Conservation (phyloP, 371 early-diverging fungal species). For the Mucor mucedo region DNA sequence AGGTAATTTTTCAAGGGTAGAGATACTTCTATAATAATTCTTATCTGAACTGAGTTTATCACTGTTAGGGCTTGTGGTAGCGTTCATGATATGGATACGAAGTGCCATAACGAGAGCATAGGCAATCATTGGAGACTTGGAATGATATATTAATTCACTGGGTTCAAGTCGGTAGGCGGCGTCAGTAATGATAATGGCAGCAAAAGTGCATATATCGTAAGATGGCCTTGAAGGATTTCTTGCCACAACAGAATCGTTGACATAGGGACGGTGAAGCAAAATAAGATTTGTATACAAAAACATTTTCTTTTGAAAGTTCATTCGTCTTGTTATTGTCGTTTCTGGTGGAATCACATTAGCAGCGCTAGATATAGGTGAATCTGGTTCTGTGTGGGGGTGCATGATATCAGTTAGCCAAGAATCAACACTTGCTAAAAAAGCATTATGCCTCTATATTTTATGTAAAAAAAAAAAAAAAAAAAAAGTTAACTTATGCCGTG, state of each 20-base stretch:
- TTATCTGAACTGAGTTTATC: constrained; percentile 27
- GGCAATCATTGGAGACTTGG: constrained; percentile 39
- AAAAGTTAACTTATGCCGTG: background rate
- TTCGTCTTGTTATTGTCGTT: constrained; percentile 6
- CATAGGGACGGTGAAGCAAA: constrained; percentile 48
- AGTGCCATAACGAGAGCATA: constrained; percentile 47
- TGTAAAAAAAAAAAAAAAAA: background rate
- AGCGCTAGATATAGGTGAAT: constrained; percentile 5
- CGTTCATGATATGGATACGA: constrained; percentile 50
- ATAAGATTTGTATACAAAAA: constrained; percentile 40
- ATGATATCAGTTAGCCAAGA: constrained; percentile 32
- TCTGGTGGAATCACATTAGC: constrained; percentile 1
- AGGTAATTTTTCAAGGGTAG: constrained; percentile 20
- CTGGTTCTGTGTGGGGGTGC: constrained; percentile 19
- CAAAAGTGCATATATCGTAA: constrained; percentile 42
- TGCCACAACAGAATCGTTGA: constrained; percentile 27
- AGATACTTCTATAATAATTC: constrained; percentile 30
- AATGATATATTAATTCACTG: constrained; percentile 36
- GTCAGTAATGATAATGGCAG: constrained; percentile 49
- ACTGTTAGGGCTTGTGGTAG: constrained; percentile 20
- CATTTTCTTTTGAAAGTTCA: constrained; percentile 23
- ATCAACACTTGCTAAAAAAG: constrained; percentile 32
- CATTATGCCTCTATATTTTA: constrained; percentile 30
- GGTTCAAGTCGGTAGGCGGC: constrained; percentile 21
- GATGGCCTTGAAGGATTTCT: constrained; percentile 34